phyloP scores from a whole-genome alignment of 306 rosid genomes.

The Notholithocarpus densiflorus region DNA sequence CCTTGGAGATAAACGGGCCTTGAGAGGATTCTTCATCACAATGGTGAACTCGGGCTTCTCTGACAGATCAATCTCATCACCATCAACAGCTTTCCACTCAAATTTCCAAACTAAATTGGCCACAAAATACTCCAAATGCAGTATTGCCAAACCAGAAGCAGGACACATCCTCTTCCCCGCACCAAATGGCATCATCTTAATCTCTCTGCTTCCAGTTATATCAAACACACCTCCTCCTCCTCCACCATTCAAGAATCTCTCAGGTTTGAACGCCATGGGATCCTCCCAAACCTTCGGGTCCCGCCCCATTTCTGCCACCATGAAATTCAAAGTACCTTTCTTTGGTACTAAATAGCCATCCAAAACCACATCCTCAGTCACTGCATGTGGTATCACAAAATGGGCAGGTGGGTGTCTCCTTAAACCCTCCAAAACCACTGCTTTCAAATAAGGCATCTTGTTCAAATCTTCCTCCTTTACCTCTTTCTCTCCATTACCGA shows the following conservation, averaged over 20 bases:
- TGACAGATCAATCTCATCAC: conserved; percentile 24
- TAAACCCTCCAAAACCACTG: not conserved
- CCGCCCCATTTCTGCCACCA: not conserved
- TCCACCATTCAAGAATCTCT: conserved; percentile 28
- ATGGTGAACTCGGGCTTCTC: conserved; percentile 30
- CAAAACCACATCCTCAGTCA: conserved; percentile 25
- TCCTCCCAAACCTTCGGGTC: conserved; percentile 1
- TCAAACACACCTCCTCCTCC: conserved; percentile 12
- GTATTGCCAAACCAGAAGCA: conserved; percentile 22
- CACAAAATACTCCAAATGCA: conserved; percentile 40
- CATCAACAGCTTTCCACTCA: conserved; percentile 29
- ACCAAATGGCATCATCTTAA: conserved; percentile 52
- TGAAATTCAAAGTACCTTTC: not conserved
- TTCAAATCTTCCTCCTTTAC: conserved; percentile 37
- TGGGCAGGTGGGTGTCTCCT: not conserved
- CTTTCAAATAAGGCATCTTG: conserved; percentile 2
- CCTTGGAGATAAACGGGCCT: conserved; percentile 29
- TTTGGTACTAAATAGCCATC: conserved; percentile 20
- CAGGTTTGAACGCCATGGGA: conserved; percentile 37
- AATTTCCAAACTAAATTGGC: conserved; percentile 44
- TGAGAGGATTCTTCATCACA: conserved; percentile 39
- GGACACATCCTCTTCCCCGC: conserved; percentile 50
- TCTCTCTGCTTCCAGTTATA: conserved; percentile 29
- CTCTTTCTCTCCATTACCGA: not conserved
- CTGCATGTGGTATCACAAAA: conserved; percentile 3